Percentiles rank a stretch among this genome's conserved stretches.
phyloP scores from a whole-genome alignment of 148 eudicot genomes.

The Camellia sinensis region DNA sequence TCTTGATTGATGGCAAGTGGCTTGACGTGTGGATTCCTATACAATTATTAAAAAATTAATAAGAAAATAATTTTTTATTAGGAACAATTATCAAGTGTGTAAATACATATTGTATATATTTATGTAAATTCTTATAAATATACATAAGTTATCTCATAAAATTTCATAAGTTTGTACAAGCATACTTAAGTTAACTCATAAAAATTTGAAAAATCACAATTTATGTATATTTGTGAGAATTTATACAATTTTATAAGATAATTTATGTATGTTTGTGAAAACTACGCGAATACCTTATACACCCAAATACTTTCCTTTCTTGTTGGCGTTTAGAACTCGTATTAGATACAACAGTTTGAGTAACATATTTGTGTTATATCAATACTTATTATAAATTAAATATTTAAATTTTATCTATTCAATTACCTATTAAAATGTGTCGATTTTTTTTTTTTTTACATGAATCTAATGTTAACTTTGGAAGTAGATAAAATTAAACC shows the following conservation, averaged over 20 bases:
- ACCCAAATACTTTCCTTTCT: neutral
- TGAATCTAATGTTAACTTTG: neutral
- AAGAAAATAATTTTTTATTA: neutral
- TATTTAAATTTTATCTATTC: neutral
- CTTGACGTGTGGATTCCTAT: neutral
- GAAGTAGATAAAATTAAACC: neutral
- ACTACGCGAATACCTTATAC: neutral
- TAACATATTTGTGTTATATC: neutral
- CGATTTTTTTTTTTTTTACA: neutral
- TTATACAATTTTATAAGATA: too few species aligned
- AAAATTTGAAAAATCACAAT: too few species aligned
- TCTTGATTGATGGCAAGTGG: neutral
- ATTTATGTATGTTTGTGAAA: too few species aligned
- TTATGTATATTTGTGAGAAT: too few species aligned
- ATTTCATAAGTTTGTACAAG: too few species aligned
- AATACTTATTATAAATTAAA: neutral
- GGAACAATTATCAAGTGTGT: neutral
- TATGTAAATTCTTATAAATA: neutral
- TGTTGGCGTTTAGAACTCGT: neutral
- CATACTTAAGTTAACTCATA: too few species aligned
- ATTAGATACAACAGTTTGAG: neutral
- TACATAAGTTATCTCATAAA: neutral
- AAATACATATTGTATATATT: too few species aligned
- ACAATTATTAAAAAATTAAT: neutral
- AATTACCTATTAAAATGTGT: neutral